Conservation (phyloP, 208 protist genomes). For the Novymonas esmeraldas region DNA sequence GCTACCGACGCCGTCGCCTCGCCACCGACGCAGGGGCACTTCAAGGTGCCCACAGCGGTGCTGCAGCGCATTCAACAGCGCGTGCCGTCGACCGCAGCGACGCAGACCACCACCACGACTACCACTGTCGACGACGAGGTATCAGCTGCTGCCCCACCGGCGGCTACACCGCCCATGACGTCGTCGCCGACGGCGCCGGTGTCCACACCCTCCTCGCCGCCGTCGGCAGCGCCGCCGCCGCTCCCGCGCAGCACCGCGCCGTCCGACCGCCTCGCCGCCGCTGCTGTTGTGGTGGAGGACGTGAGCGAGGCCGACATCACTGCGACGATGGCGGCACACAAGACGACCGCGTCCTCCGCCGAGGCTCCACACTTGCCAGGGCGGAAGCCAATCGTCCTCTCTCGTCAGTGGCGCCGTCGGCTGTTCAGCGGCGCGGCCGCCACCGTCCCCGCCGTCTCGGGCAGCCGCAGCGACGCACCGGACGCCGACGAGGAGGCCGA, state of each 20-base stretch:
- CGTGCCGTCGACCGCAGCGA: background rate
- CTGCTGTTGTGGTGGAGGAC: slow-evolving; percentile 1
- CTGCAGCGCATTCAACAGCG: slow-evolving; percentile 36
- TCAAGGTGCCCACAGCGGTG: slow-evolving; percentile 37
- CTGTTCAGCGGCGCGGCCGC: slow-evolving; percentile 9
- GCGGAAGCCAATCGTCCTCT: slow-evolving; percentile 27
- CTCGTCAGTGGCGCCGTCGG: slow-evolving; percentile 32
- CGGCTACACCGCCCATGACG: background rate
- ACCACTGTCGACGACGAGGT: too few relatives aligned
- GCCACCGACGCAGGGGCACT: slow-evolving; percentile 7
- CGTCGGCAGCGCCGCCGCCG: background rate
- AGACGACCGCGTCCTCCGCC: background rate
- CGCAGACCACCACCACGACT: background rate
- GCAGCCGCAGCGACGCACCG: background rate
- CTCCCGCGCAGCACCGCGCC: too few relatives aligned
- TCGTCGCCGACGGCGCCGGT: background rate
- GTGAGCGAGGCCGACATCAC: slow-evolving; percentile 23
- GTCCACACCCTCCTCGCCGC: too few relatives aligned
- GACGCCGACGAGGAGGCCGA: slow-evolving; percentile 14
- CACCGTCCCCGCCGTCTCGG: background rate
- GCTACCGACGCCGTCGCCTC: background rate
- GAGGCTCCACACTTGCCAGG: background rate
- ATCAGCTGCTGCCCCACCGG: too few relatives aligned
- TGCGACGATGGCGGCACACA: slow-evolving; percentile 18
- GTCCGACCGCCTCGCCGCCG: too few relatives aligned